Evolutionary conservation across 2,329 filamentous ascomycete species (phyloP).

Genomic region (Atkinsonella texensis): DNA sequence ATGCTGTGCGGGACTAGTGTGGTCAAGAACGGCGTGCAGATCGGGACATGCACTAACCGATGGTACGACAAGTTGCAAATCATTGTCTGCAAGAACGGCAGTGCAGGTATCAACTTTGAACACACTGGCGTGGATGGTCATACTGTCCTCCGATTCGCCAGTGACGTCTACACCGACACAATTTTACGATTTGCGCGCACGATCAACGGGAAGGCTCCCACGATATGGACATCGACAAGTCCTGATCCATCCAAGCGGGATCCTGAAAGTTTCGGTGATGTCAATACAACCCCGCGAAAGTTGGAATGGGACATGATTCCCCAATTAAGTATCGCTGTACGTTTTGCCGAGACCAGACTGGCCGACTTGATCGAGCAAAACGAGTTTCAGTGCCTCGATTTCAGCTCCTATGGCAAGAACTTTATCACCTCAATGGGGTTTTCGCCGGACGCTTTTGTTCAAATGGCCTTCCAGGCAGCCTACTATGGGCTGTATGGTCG

Average conservation of each 20-base stretch:
- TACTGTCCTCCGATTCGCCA: slow-evolving; percentile 90
- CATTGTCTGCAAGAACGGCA: slow-evolving; percentile 97
- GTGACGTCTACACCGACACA: slow-evolving; percentile 93
- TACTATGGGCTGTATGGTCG: slow-evolving; percentile 95
- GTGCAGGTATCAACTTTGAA: slow-evolving; percentile 97
- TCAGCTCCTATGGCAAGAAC: slow-evolving; percentile 82
- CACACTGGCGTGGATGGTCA: slow-evolving; percentile 97
- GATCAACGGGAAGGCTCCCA: slow-evolving; percentile 89
- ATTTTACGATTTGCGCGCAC: slow-evolving; percentile 90
- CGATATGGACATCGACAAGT: slow-evolving; percentile 79
- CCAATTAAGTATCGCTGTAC: slow-evolving; percentile 78
- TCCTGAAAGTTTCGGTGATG: slow-evolving; percentile 81
- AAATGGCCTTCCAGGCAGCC: slow-evolving; percentile 97
- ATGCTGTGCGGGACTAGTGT: slow-evolving; percentile 96
- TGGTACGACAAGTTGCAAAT: slow-evolving; percentile 99
- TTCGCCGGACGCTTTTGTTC: slow-evolving; percentile 92
- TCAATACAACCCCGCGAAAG: slow-evolving; percentile 88
- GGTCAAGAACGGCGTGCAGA: slow-evolving; percentile 85
- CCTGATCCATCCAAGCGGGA: slow-evolving; percentile 90
- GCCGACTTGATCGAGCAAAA: slow-evolving; percentile 94
- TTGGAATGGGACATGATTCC: slow-evolving; percentile 96
- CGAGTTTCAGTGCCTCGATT: slow-evolving; percentile 88
- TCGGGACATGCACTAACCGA: slow-evolving; percentile 92
- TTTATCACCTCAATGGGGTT: slow-evolving; percentile 97
- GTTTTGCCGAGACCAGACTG: slow-evolving; percentile 88